Base-by-base conservation (phyloP, 192 early-diverging fungal species). In the Dimargaris xerosporica region DNA sequence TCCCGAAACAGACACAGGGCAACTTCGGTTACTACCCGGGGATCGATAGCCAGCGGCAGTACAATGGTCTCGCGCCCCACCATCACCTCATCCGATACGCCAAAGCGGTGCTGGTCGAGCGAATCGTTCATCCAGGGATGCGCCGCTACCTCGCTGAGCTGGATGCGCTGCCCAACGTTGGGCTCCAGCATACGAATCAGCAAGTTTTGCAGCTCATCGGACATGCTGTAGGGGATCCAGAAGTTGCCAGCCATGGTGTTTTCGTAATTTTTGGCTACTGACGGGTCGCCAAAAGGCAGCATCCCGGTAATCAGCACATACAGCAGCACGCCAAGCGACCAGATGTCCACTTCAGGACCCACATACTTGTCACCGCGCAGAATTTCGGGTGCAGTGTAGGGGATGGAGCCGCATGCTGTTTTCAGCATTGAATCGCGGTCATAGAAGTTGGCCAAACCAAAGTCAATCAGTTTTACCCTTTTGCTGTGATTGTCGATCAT, bases 271-370 rank as follows among this genome's bases (percentile, higher is more conserved):
- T 71, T 64, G 26, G 66, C 62, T 60, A 73, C 69, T 34, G 71
- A 69, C 0, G 73, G 73, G 28, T 78, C 76, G 9, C 73, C 76
- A 54, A 74, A 93, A 72, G 66, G 90, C 74, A 69, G 86, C 68
- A 62, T 81, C 58, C 62, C 87, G 66, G 68, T 83, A 73, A 89
- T 83, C 73, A 96, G 82, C 44, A 91, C 86, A 67, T 91, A 98
- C 26, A 98, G 69, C 13, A 91, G 75, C 3, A 98, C 87, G 11
- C 95, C 95, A 30, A 96, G 71, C 44, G 90, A 94, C 95, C 95
- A 98, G 30, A 89, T 85, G 63, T 98, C 95, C 39, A 98, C 84
- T 63, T 98, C 95, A 5, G 95, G 91, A 3, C 95, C 95, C 60
- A 75, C 72, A 66, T 98, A 98, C 46, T 84, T 89, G 60, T 88